phyloP scores from a whole-genome alignment of 2,329 filamentous ascomycete species.

The Botrytis paeoniae region DNA sequence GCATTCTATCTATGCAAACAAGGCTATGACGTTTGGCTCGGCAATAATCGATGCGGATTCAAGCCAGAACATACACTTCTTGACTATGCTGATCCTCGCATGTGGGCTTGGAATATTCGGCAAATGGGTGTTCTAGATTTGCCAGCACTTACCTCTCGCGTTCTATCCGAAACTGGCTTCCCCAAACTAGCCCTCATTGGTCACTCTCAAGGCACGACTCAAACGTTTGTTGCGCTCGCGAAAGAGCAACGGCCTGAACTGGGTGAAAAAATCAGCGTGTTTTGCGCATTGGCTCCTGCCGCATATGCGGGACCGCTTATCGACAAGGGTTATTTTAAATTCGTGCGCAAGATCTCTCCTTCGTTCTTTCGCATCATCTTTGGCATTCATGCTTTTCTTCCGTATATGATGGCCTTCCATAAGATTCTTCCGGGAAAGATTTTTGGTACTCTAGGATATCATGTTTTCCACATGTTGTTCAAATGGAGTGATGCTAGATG shows the following conservation, averaged over 20 bases:
- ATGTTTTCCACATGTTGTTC: conserved; percentile 86
- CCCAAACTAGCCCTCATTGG: conserved; percentile 77
- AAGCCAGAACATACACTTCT: conserved; percentile 71
- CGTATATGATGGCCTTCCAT: conserved; percentile 88
- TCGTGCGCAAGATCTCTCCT: conserved; percentile 79
- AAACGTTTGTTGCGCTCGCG: conserved; percentile 82
- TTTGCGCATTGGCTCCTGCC: conserved; percentile 86
- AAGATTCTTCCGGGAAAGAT: conserved; percentile 58
- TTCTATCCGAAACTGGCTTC: conserved; percentile 80
- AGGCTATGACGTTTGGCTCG: conserved; percentile 93
- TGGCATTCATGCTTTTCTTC: conserved; percentile 90
- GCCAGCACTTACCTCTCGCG: conserved; percentile 73
- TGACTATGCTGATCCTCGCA: conserved; percentile 72
- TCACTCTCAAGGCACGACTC: conserved; percentile 88
- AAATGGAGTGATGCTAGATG: conserved; percentile 81
- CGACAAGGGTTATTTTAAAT: conserved; percentile 84
- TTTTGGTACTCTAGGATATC: conserved; percentile 82
- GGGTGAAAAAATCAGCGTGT: conserved; percentile 78
- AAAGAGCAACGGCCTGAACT: conserved; percentile 87
- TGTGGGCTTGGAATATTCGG: conserved; percentile 96
- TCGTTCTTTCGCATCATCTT: conserved; percentile 77
- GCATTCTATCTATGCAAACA: conserved; percentile 91
- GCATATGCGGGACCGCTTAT: conserved; percentile 86
- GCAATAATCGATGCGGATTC: conserved; percentile 89
- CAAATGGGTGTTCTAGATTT: conserved; percentile 92